phyloP scores from a whole-genome alignment of 495 filamentous ascomycete species.

The Thozetella sp. region DNA sequence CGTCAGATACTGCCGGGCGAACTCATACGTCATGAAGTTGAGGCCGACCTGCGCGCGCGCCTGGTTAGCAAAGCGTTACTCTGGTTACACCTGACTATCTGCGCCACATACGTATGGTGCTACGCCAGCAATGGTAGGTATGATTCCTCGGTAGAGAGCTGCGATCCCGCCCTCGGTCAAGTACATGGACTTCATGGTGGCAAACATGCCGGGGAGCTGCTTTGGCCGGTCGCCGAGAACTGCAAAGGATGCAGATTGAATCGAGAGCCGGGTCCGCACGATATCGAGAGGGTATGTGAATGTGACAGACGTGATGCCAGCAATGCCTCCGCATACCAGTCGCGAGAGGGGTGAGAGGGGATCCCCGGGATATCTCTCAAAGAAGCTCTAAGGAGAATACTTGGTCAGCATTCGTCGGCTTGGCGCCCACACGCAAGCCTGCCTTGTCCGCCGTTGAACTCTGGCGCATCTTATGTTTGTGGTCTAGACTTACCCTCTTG shows the following conservation, averaged over 20 bases:
- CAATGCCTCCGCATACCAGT: slow-evolving; percentile 81
- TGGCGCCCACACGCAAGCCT: background rate
- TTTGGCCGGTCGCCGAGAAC: slow-evolving; percentile 59
- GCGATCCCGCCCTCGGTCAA: slow-evolving; percentile 82
- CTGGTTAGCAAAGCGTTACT: slow-evolving; percentile 19
- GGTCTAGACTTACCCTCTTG: slow-evolving; percentile 69
- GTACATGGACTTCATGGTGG: slow-evolving; percentile 81
- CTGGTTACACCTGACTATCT: background rate
- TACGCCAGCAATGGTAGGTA: slow-evolving; percentile 92
- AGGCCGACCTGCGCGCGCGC: slow-evolving; percentile 72
- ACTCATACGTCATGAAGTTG: slow-evolving; percentile 98
- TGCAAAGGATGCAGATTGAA: slow-evolving; percentile 92
- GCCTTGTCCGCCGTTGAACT: background rate
- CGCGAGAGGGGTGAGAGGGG: slow-evolving; percentile 69
- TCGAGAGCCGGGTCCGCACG: slow-evolving; percentile 91
- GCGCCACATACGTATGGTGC: slow-evolving; percentile 81
- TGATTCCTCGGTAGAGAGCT: slow-evolving; percentile 88
- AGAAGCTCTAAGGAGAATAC: slow-evolving; percentile 55
- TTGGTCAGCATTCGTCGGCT: slow-evolving; percentile 1
- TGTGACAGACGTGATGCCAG: slow-evolving; percentile 90
- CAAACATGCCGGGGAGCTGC: slow-evolving; percentile 92
- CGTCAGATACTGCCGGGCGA: slow-evolving; percentile 80
- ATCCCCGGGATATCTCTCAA: slow-evolving; percentile 69
- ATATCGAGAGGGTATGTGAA: slow-evolving; percentile 88
- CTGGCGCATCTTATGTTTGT: background rate